Percentiles rank a stretch among this genome's conserved stretches.
Evolutionary conservation across 768 basidiomycete genomes (phyloP).

Genomic region (Jaapia argillacea): DNA sequence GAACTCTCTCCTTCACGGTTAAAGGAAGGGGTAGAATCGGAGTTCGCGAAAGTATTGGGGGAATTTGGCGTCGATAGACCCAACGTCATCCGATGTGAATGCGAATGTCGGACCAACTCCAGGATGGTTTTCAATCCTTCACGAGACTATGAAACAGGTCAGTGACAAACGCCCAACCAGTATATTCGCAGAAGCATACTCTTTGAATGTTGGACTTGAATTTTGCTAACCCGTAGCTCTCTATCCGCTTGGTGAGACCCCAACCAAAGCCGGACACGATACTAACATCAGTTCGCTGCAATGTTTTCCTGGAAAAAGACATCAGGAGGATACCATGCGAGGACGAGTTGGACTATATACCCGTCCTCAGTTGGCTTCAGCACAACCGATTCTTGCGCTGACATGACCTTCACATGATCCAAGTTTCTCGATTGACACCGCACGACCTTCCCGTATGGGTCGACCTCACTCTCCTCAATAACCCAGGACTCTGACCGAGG

Average conservation of each 20-base stretch:
- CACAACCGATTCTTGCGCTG: conserved; percentile 75
- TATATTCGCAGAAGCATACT: conserved; percentile 31
- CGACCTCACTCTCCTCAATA: conserved; percentile 90
- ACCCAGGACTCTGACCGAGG: conserved; percentile 89
- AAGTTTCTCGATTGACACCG: conserved; percentile 80
- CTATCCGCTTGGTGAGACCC: conserved; percentile 80
- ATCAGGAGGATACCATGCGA: neutral
- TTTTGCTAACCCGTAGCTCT: conserved; percentile 72
- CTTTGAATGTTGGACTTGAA: conserved; percentile 86
- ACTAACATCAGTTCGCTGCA: conserved; percentile 80
- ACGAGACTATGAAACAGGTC: conserved; percentile 46
- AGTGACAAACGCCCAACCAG: conserved; percentile 5
- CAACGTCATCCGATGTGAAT: conserved; percentile 42
- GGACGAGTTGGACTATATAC: conserved; percentile 31
- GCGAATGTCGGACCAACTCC: conserved; percentile 68
- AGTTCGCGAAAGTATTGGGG: too few relatives aligned
- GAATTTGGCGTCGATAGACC: too few relatives aligned
- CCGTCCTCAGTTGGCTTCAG: conserved; percentile 62
- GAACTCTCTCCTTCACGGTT: too few relatives aligned
- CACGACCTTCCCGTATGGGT: conserved; percentile 70
- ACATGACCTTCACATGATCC: conserved; percentile 91
- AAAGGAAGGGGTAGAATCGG: too few relatives aligned
- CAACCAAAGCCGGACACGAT: conserved; percentile 88
- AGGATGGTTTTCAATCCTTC: conserved; percentile 83
- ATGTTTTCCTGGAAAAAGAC: conserved; percentile 45